These are phyloP conservation scores for Penicillium frequentans DNA, from an alignment of 2,329 filamentous ascomycete genomes.

Conservation along the genomic window DNA sequence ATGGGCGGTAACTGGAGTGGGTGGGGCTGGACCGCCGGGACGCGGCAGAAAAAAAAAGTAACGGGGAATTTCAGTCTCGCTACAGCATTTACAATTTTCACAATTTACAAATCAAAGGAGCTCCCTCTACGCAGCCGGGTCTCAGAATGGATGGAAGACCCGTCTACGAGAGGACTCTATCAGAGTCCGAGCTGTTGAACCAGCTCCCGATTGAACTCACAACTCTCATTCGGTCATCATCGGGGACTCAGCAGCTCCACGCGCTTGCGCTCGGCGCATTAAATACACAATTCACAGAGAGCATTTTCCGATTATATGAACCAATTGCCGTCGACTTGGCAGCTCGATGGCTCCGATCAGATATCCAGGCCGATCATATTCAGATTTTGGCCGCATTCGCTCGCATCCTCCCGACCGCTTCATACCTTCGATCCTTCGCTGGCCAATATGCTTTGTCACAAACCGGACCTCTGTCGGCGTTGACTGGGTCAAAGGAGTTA, in stretches of 20 bases:
- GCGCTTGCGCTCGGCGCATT: conserved; percentile 69
- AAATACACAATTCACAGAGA: conserved; percentile 67
- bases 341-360: conserved; percentile 67
- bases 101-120: conserved; percentile 19
- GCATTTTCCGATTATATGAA: conserved; percentile 73
- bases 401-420: conserved; percentile 76
- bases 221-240: conserved; percentile 63
- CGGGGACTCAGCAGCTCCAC: conserved; percentile 67
- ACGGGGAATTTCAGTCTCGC: conserved; percentile 12
- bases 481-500: conserved; percentile 30
- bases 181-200: conserved; percentile 52
- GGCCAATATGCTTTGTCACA: conserved; percentile 48
- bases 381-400: conserved; percentile 70
- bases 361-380: conserved; percentile 34
- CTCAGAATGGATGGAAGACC: conserved; percentile 39
- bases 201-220: conserved; percentile 70
- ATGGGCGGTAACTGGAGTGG: conserved; percentile 28
- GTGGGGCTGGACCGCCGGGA: conserved; percentile 29
- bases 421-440: conserved; percentile 73
- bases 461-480: conserved; percentile 34
- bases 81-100: conserved; percentile 27
- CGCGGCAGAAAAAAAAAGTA: conserved; percentile 39
- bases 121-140: conserved; percentile 33
- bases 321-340: conserved; percentile 77
- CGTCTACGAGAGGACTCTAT: conserved; percentile 53